Evolutionary conservation across 2,329 filamentous ascomycete species (phyloP).

Genomic region (Ceratocystis colombiana): DNA sequence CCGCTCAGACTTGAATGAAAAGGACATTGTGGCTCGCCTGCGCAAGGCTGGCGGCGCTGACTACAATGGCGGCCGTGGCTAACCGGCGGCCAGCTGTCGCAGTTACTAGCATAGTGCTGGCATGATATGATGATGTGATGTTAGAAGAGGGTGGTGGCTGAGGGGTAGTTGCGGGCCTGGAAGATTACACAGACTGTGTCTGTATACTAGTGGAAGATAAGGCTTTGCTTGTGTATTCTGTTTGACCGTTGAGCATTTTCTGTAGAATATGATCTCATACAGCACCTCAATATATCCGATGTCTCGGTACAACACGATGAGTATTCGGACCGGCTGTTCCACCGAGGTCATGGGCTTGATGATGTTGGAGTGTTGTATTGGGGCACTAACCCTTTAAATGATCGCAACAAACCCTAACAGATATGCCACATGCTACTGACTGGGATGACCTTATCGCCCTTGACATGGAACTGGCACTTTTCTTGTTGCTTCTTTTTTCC

Average conservation of each 20-base stretch:
- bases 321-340: not conserved
- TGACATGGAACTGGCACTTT: not conserved
- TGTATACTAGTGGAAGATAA: not conserved
- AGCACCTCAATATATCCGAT: constrained; percentile 18
- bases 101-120: not conserved
- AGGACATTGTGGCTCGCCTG: constrained; percentile 50
- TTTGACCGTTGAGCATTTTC: constrained; percentile 13
- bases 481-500: not conserved
- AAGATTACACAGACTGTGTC: constrained; percentile 5
- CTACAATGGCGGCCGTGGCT: constrained; percentile 57
- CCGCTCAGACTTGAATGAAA: constrained; percentile 49
- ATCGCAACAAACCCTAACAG: too few relatives aligned
- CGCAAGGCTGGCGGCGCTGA: constrained; percentile 59
- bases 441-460: too few relatives aligned
- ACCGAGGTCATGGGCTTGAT: not conserved
- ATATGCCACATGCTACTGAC: too few relatives aligned
- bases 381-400: too few relatives aligned
- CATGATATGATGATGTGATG: not conserved
- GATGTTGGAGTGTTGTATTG: not conserved
- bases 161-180: not conserved
- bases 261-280: constrained; percentile 12
- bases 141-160: not conserved
- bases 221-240: constrained; percentile 11
- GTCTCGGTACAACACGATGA: not conserved
- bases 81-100: not conserved